Evolutionary conservation across 148 eudicot genomes (phyloP).

Genomic region (Dysphania ambrosioides): DNA sequence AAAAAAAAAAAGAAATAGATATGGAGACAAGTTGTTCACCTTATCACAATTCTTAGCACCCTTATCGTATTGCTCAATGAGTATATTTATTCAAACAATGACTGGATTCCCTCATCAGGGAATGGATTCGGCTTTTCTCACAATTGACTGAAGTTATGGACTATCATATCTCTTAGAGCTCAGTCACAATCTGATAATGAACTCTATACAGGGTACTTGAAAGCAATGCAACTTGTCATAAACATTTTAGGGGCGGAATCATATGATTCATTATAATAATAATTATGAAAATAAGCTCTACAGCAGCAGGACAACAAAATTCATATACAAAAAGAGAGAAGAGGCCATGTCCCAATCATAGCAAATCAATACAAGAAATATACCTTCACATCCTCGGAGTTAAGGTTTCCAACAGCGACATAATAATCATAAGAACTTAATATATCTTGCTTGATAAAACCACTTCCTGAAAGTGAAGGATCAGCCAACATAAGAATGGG

Average conservation of each 20-base stretch:
- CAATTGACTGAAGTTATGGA: not conserved
- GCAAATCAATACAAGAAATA: slow-evolving; percentile 3
- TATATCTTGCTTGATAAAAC: slow-evolving; percentile 53
- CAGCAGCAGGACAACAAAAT: not conserved
- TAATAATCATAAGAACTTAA: slow-evolving; percentile 51
- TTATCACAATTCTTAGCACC: too few species aligned
- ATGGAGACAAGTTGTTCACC: too few species aligned
- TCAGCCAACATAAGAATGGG: not conserved
- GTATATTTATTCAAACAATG: not conserved
- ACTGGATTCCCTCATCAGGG: not conserved
- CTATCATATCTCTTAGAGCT: not conserved
- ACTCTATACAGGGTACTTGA: not conserved
- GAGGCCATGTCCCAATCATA: not conserved
- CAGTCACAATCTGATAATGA: not conserved
- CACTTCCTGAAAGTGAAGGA: slow-evolving; percentile 51
- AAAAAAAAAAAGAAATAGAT: too few species aligned
- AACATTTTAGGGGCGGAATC: not conserved
- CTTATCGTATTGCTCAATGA: not conserved
- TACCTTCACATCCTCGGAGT: slow-evolving; percentile 55
- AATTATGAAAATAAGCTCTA: not conserved
- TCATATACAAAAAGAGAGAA: slow-evolving; percentile 1
- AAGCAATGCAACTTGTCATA: not conserved
- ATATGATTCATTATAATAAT: not conserved
- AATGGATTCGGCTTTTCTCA: not conserved
- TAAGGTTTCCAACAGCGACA: slow-evolving; percentile 72